Evolutionary conservation across 2,329 filamentous ascomycete species (phyloP).

Genomic region (Diplodia scrobiculata): DNA sequence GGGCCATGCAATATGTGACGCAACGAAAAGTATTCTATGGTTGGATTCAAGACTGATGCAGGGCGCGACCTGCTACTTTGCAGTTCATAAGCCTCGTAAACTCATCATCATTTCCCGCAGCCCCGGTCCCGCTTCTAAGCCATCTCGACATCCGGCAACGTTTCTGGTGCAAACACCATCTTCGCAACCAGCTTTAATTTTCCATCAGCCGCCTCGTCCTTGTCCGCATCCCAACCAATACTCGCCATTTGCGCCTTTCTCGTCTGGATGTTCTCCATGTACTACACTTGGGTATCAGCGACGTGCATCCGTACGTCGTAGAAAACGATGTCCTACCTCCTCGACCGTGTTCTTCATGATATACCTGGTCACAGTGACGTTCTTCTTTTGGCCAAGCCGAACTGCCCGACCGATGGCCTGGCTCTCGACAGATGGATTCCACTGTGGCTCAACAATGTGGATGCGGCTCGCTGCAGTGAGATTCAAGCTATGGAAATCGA

Average conservation of each 20-base stretch:
- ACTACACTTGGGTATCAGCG: not conserved
- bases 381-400: constrained; percentile 35
- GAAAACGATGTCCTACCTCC: constrained; percentile 14
- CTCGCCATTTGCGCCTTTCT: not conserved
- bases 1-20: no score
- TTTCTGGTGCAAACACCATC: not conserved
- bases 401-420: constrained; percentile 37
- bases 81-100: no score
- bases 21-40: no score
- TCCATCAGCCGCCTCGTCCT: not conserved
- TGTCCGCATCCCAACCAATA: not conserved
- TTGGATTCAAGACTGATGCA: no score
- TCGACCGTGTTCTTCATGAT: constrained; percentile 37
- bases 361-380: constrained; percentile 36
- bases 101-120: no score
- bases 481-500: constrained; percentile 7
- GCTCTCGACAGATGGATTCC: constrained; percentile 38
- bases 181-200: not conserved
- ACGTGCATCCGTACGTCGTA: not conserved
- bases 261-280: not conserved
- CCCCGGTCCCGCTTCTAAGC: not conserved
- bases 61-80: no score
- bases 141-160: not conserved
- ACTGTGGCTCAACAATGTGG: constrained; percentile 39
- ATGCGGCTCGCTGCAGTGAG: constrained; percentile 33